These are phyloP conservation scores for Haplosporangium sp. DNA, from an alignment of 371 early-diverging fungal genomes.

Conservation along the genomic window DNA sequence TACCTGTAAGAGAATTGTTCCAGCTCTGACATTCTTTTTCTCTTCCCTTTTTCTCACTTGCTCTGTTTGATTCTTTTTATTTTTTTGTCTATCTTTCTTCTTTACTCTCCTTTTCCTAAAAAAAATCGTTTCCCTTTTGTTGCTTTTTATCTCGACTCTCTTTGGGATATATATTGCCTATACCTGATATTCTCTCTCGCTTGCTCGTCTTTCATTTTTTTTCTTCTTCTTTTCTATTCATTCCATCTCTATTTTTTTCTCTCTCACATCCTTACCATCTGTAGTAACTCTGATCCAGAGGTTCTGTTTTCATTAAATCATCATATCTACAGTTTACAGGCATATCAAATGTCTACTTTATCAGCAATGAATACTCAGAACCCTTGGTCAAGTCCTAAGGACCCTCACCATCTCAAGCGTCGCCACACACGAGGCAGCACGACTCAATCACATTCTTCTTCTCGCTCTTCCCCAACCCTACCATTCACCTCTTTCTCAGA, in stretches of 20 bases:
- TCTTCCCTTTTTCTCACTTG: not conserved
- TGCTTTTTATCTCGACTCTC: slow-evolving; percentile 15
- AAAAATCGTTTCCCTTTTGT: not conserved
- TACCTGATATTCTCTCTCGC: not conserved
- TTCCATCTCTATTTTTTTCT: not conserved
- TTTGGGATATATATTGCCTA: slow-evolving; percentile 7
- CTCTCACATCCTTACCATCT: not conserved
- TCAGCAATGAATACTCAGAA: slow-evolving; percentile 7
- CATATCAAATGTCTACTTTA: slow-evolving; percentile 13
- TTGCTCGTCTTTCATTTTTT: not conserved
- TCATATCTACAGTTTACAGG: not conserved
- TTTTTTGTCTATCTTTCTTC: not conserved
- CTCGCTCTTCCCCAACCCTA: slow-evolving; percentile 11
- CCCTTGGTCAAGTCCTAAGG: slow-evolving; percentile 33
- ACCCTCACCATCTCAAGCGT: slow-evolving; percentile 34
- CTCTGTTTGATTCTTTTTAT: not conserved
- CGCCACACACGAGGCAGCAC: slow-evolving; percentile 37
- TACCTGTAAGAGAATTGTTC: not conserved
- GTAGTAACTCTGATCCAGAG: not conserved
- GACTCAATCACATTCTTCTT: slow-evolving; percentile 16
- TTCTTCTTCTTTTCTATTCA: not conserved
- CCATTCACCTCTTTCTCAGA: slow-evolving; percentile 10
- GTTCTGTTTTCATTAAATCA: not conserved
- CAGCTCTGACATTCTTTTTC: not conserved
- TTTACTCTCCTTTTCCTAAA: not conserved